Percentiles rank a stretch among this genome's conserved stretches.
Evolutionary conservation across 768 basidiomycete genomes (phyloP).

Genomic region (Tulasnella sp.): DNA sequence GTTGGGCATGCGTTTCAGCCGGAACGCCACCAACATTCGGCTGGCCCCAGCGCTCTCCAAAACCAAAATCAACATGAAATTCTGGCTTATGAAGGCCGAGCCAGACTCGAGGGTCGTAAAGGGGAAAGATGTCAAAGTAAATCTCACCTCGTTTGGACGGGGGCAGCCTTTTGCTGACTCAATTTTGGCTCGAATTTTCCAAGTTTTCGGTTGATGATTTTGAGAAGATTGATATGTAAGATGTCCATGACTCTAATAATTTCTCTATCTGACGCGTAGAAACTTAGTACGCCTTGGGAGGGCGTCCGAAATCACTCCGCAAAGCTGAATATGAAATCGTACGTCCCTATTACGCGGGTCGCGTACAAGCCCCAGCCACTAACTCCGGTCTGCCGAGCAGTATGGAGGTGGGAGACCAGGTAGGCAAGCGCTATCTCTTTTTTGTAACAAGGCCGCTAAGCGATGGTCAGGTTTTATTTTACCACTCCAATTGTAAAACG

Average conservation of each 20-base stretch:
- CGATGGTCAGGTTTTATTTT: conserved; percentile 54
- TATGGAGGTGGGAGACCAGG: conserved; percentile 73
- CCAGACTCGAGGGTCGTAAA: conserved; percentile 80
- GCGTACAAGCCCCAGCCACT: background rate
- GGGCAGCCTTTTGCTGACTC: background rate
- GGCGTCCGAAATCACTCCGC: conserved; percentile 85
- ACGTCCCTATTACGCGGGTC: background rate
- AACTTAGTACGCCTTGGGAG: conserved; percentile 68
- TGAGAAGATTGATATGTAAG: conserved; percentile 46
- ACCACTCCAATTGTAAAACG: conserved; percentile 67
- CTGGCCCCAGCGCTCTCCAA: background rate
- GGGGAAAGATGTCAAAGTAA: conserved; percentile 79
- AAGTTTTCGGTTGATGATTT: conserved; percentile 88
- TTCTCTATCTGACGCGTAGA: background rate
- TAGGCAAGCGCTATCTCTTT: conserved; percentile 33
- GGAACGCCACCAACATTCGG: background rate
- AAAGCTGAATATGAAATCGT: conserved; percentile 72
- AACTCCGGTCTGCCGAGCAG: background rate
- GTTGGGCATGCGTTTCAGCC: background rate
- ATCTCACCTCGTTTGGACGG: background rate
- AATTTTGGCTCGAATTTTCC: conserved; percentile 8
- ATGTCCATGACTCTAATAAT: background rate
- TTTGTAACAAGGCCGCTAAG: background rate
- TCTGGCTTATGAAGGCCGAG: conserved; percentile 83
- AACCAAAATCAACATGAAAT: background rate